Base-by-base conservation (phyloP, 345 rosid species). In the Ricinus communis region DNA sequence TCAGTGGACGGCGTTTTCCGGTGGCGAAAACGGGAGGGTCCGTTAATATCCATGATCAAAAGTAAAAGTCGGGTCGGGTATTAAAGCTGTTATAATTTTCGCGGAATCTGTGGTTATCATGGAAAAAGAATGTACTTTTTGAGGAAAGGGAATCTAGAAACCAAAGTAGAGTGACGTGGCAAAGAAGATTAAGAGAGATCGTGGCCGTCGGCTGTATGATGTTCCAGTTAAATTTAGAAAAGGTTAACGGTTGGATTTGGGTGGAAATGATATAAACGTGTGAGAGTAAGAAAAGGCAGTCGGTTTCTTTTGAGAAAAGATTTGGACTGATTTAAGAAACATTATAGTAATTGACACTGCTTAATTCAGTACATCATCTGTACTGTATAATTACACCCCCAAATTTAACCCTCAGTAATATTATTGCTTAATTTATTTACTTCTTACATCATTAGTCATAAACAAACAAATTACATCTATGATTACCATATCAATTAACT, bases 21-120 rank as follows among this genome's bases (percentile, higher is more conserved):
- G 40, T 68, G 68, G 64, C 80, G 68, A 76, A 74, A 71, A 15
- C 79, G 85, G 64, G 82, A 43, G 27, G 82, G 72, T 49, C 70
- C 82, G 47, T 69, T 55, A 31, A 76, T 53, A 51, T 86, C 86
- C 87, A 80, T 82, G 11, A 43, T 19, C 27, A 24, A 46, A 28
- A 3, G 2, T 4, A 8, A 9, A 33, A 33, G 38, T 22, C 55
- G 43, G 40, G 64, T 28, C 72, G 65, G 65, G 65, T 15, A 14
- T 43, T 43, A 1, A 4, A 45, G 50, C 22, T 25, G 68, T 33
- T 46, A 64, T 2, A 38, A 27, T n/a, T 31, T 30, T 30, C 38
- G 24, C 62, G 43, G n/a, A 46, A 45, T 46, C n/a, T 2, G 41
- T 59, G 33, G 16, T 28, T n/a, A 3, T 45, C 7, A 50, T 43